Evolutionary conservation across 1,284 basidiomycete species (phyloP), one percentile per base, ranked within the genome.

Genomic region (Grifola frondosa): DNA sequence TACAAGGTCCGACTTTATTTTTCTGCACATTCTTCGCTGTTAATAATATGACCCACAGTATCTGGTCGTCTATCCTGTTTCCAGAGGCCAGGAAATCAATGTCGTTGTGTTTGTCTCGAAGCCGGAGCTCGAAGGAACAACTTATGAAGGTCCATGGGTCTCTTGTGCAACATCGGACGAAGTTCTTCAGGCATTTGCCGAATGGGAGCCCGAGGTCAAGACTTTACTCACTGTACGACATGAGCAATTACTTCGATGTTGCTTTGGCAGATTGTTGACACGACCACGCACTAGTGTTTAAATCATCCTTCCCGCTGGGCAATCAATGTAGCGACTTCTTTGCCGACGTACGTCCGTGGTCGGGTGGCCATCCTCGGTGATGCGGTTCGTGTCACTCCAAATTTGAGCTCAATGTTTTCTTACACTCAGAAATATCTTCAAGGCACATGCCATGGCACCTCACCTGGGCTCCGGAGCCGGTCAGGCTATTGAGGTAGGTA

Each of bases 391-490:
- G n/a, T 16, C 12, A 13, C 9, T 23, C 21, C 23, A 26, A 19
- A 6, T 12, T 11, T 7, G 13, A 15, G 8, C n/a, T n/a, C 21
- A 6, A 15, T 12, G 21, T 17, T 23, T 13, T 26, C n/a, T 21
- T 24, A 21, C 11, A 32, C 17, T 9, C 5, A 44, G 5, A 17
- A 9, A 24, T 16, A 33, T 13, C 5, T 36, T 28, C 10, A 28
- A 52, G 50, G 51, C 51, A 1, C 51, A 53, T 31, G 42, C 42
- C 6, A 53, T 53, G 65, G 61, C 63, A 3, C 67, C 68, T 0
- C 58, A 63, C 44, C 65, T 66, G 45, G 67, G 62, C 1, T 64
- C 68, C 12, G 68, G 69, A 5, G 68, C 62, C 5, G 67, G 68
- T 1, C 69, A 70, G 53, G 66, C 64, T 1, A 65, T 70, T 32